phyloP scores from a whole-genome alignment of 2,329 filamentous ascomycete species.

The Epichloe gansuensis region DNA sequence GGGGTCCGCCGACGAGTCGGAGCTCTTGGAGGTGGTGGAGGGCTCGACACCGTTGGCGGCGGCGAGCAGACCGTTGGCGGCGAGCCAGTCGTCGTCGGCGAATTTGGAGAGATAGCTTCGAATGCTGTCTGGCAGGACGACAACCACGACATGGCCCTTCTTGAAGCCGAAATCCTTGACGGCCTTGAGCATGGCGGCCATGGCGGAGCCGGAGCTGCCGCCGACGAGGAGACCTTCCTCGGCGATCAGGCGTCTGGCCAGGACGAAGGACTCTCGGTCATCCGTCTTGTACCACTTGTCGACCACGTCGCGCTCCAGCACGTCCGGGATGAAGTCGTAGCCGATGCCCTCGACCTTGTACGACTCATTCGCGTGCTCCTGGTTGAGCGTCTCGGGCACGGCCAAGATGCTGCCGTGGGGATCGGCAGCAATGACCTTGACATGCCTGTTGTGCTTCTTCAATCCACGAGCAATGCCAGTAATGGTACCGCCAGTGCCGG shows the following conservation, averaged over 20 bases:
- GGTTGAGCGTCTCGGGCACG: constrained; percentile 66
- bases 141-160: constrained; percentile 79
- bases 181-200: constrained; percentile 68
- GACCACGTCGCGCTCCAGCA: constrained; percentile 67
- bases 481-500: constrained; percentile 91
- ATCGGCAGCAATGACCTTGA: constrained; percentile 88
- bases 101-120: constrained; percentile 97
- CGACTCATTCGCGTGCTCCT: constrained; percentile 64
- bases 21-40: constrained; percentile 27
- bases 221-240: constrained; percentile 92
- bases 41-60: constrained; percentile 36
- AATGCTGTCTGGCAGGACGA: constrained; percentile 89
- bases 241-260: constrained; percentile 78
- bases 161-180: constrained; percentile 64
- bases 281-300: constrained; percentile 99
- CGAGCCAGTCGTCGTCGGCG: constrained; percentile 96
- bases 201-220: constrained; percentile 84
- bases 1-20: constrained; percentile 43
- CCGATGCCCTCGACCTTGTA: constrained; percentile 99
- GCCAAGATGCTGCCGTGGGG: constrained; percentile 87
- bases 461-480: constrained; percentile 78
- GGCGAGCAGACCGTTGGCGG: constrained; percentile 86
- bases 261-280: constrained; percentile 80
- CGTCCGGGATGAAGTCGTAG: constrained; percentile 95
- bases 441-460: constrained; percentile 69